phyloP scores from a whole-genome alignment of 495 filamentous ascomycete genomes.

The Choiromyces venosus region DNA sequence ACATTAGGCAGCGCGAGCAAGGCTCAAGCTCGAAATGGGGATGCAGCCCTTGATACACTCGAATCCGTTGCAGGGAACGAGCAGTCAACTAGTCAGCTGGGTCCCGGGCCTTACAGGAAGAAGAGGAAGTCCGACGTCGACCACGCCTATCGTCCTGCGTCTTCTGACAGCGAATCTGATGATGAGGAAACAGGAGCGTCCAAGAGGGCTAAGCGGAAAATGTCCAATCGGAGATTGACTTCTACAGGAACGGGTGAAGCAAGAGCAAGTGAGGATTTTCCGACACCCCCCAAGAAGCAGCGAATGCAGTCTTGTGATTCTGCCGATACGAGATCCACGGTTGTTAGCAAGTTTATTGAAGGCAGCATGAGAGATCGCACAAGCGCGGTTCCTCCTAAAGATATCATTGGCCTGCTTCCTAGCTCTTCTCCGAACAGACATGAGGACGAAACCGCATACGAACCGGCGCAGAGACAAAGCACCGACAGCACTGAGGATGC shows the following conservation, averaged over 20 bases:
- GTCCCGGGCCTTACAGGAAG: constrained; percentile 23
- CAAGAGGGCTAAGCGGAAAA: background rate
- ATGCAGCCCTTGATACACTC: constrained; percentile 14
- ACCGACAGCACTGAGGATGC: background rate
- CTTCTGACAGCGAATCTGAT: constrained; percentile 23
- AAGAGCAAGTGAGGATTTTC: background rate
- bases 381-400: constrained; percentile 31
- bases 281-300: constrained; percentile 21
- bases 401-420: constrained; percentile 33
- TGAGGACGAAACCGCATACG: constrained; percentile 19
- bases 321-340: constrained; percentile 17
- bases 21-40: constrained; percentile 6
- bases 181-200: constrained; percentile 13
- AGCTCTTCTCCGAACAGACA: constrained; percentile 26
- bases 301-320: constrained; percentile 9
- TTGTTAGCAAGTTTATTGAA: constrained; percentile 40
- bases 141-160: constrained; percentile 17
- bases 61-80: constrained; percentile 3
- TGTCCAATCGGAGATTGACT: background rate
- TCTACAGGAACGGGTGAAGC: background rate
- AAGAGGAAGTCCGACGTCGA: constrained; percentile 30
- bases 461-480: constrained; percentile 5
- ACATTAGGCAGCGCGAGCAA: constrained; percentile 22
- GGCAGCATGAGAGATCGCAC: constrained; percentile 40
- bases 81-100: background rate